A percentile compares a stretch with the other conserved stretches of the same genome.
These are phyloP conservation scores for Candida saitoana DNA, from an alignment of 805 yeast species.

Conservation along the genomic window DNA sequence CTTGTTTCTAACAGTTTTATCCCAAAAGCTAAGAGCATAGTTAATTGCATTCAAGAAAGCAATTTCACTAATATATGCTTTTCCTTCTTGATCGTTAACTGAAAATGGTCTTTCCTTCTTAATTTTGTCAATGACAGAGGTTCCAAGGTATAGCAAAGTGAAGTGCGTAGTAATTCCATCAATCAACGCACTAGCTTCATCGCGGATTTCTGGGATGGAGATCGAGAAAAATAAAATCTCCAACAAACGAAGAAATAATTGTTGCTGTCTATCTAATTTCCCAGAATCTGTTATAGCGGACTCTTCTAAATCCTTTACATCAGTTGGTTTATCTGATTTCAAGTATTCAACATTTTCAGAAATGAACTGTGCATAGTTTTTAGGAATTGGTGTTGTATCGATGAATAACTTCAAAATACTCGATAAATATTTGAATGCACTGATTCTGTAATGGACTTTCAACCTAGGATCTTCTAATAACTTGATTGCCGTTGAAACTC, in stretches of 20 bases:
- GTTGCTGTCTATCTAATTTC: conserved; percentile 58
- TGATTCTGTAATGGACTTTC: conserved; percentile 63
- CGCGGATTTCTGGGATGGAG: conserved; percentile 66
- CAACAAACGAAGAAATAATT: conserved; percentile 57
- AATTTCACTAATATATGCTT: conserved; percentile 61
- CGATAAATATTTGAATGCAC: conserved; percentile 72
- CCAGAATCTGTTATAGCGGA: conserved; percentile 45
- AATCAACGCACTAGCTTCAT: conserved; percentile 61
- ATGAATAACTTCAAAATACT: conserved; percentile 66
- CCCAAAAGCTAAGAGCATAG: conserved; percentile 75
- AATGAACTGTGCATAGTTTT: conserved; percentile 39
- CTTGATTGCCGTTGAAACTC: conserved; percentile 71
- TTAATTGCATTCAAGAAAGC: conserved; percentile 71
- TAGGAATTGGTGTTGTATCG: conserved; percentile 49
- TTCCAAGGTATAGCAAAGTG: conserved; percentile 71
- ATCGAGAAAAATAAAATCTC: conserved; percentile 73
- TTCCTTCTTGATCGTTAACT: conserved; percentile 77
- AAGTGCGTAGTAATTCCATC: conserved; percentile 73
- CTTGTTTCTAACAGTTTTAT: conserved; percentile 61
- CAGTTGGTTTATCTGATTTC: conserved; percentile 35
- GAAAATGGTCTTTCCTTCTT: conserved; percentile 67
- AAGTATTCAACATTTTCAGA: conserved; percentile 47
- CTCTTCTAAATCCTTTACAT: conserved; percentile 28
- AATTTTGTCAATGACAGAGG: conserved; percentile 63
- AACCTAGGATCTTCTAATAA: conserved; percentile 65